These are phyloP conservation scores for Barnettozyma populi DNA, from an alignment of 805 yeast species.

Conservation along the genomic window DNA sequence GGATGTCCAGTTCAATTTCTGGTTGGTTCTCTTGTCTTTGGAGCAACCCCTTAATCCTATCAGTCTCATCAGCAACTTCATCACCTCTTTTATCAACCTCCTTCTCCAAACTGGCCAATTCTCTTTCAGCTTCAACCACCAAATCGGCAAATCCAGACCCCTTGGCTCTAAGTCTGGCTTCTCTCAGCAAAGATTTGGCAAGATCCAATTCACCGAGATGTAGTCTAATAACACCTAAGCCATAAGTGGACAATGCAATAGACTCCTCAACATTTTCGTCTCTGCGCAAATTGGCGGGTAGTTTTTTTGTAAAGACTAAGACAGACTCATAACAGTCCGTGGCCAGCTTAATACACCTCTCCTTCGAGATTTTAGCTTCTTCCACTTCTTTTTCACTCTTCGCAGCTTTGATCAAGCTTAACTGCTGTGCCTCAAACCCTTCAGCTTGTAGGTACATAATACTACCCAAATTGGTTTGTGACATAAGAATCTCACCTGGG, in stretches of 20 bases:
- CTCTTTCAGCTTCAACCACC: slow-evolving; percentile 58
- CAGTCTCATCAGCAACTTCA: slow-evolving; percentile 6
- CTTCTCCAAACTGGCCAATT: slow-evolving; percentile 46
- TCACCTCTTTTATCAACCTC: slow-evolving; percentile 15
- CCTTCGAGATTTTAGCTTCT: slow-evolving; percentile 19
- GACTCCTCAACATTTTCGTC: slow-evolving; percentile 51
- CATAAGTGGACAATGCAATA: slow-evolving; percentile 76
- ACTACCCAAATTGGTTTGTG: slow-evolving; percentile 68
- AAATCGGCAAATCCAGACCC: slow-evolving; percentile 62
- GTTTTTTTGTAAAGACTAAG: slow-evolving; percentile 35
- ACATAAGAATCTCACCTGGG: slow-evolving; percentile 55
- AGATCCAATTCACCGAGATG: slow-evolving; percentile 49
- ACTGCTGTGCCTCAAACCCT: slow-evolving; percentile 47
- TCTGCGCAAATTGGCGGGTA: slow-evolving; percentile 31
- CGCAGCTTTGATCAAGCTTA: slow-evolving; percentile 26
- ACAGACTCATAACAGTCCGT: slow-evolving; percentile 39
- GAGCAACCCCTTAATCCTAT: slow-evolving; percentile 14
- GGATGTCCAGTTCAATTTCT: slow-evolving; percentile 18
- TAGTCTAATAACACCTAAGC: slow-evolving; percentile 74
- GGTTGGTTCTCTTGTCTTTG: slow-evolving; percentile 10
- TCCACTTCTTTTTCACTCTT: slow-evolving; percentile 21
- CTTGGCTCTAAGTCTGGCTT: slow-evolving; percentile 65
- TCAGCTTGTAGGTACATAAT: slow-evolving; percentile 64
- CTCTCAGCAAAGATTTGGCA: slow-evolving; percentile 59
- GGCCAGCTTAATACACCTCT: slow-evolving; percentile 30